These are phyloP conservation scores for Cordyceps javanica DNA, from an alignment of 2,329 filamentous ascomycete genomes.

Conservation along the genomic window DNA sequence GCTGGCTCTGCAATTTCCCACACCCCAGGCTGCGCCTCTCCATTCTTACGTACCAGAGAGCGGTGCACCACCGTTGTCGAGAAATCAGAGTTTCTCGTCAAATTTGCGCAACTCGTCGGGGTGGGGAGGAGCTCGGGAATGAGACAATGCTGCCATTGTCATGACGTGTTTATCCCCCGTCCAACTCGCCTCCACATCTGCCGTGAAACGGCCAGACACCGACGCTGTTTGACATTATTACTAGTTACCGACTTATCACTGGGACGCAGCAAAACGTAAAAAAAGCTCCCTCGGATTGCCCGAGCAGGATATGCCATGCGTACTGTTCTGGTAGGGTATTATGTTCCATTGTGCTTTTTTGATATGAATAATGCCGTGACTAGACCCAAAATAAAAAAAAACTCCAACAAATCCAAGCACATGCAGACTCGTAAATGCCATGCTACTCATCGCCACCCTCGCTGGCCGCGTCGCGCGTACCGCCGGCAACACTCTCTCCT, in stretches of 20 bases:
- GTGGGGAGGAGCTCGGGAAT: background rate
- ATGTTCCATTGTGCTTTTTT: background rate
- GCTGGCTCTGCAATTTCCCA: constrained; percentile 3
- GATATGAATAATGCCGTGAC: background rate
- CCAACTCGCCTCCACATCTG: background rate
- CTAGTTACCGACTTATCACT: too few relatives aligned
- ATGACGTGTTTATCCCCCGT: background rate
- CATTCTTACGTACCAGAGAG: background rate
- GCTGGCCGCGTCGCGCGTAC: constrained; percentile 18
- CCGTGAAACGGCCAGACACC: background rate
- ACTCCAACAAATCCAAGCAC: background rate
- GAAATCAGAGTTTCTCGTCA: background rate
- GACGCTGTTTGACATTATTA: background rate
- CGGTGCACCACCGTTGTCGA: background rate
- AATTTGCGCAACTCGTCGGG: background rate
- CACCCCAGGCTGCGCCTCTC: background rate
- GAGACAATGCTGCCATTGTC: background rate
- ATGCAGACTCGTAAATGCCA: background rate
- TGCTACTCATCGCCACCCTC: constrained; percentile 21
- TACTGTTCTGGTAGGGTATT: background rate
- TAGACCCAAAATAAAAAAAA: background rate
- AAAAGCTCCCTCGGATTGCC: too few relatives aligned
- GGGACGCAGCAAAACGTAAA: too few relatives aligned
- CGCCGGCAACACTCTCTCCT: constrained; percentile 21
- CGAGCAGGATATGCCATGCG: background rate